Evolutionary conservation across 2,329 filamentous ascomycete genomes (phyloP).

Genomic region (Botrytis medusae): DNA sequence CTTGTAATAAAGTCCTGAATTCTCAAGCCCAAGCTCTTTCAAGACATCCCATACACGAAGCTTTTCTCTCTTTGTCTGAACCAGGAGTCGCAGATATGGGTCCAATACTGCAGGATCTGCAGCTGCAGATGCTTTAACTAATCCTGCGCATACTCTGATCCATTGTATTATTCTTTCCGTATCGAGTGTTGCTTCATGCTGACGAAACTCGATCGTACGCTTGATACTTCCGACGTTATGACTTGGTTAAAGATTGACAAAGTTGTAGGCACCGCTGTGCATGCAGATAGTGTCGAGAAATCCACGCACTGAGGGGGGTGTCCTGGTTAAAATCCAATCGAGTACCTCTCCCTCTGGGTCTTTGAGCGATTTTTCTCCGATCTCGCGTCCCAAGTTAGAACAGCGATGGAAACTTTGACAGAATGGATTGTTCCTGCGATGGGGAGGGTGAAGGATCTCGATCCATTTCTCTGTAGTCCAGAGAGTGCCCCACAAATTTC

Average conservation of each 20-base stretch:
- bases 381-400: not conserved
- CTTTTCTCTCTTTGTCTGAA: not conserved
- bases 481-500: slow-evolving; percentile 35
- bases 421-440: slow-evolving; percentile 1
- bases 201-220: slow-evolving; percentile 35
- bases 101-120: not conserved
- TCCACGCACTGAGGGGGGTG: not conserved
- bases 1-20: not conserved
- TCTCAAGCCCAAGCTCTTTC: not conserved
- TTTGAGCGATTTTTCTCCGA: not conserved
- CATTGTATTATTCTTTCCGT: slow-evolving; percentile 25
- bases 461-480: slow-evolving; percentile 37
- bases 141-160: slow-evolving; percentile 25
- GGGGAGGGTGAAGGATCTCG: slow-evolving; percentile 33
- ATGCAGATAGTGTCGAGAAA: not conserved
- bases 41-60: not conserved
- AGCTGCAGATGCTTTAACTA: slow-evolving; percentile 19
- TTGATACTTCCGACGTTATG: slow-evolving; percentile 1
- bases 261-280: slow-evolving; percentile 12
- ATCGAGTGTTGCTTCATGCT: slow-evolving; percentile 32
- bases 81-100: not conserved
- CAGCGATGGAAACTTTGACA: slow-evolving; percentile 6
- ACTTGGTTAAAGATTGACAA: not conserved
- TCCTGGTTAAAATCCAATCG: not conserved
- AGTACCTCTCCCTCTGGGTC: not conserved